phyloP scores from a whole-genome alignment of 345 rosid genomes.

The Eucalyptus caleyi region DNA sequence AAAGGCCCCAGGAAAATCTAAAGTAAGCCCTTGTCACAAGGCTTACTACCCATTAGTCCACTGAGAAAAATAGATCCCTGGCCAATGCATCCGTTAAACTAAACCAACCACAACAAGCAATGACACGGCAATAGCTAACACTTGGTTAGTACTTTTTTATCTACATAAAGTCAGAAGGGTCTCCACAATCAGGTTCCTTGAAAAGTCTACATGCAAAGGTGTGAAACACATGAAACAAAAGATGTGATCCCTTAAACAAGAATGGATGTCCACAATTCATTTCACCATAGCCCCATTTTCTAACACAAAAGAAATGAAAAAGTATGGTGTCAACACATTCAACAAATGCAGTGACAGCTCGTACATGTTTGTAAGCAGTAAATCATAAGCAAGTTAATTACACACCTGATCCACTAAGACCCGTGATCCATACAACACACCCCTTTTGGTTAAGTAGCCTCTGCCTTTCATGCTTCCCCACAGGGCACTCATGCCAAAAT shows the following conservation, averaged over 20 bases:
- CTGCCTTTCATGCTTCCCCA: slow-evolving; percentile 74
- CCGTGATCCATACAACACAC: slow-evolving; percentile 93
- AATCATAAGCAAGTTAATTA: background rate
- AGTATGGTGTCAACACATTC: background rate
- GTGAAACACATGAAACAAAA: background rate
- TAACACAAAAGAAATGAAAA: background rate
- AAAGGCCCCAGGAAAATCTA: background rate
- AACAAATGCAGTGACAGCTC: background rate
- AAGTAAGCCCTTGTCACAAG: background rate
- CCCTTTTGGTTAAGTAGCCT: slow-evolving; percentile 72
- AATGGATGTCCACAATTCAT: background rate
- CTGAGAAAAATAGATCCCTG: background rate
- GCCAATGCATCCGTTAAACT: background rate
- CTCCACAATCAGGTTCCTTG: background rate
- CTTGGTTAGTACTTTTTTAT: background rate
- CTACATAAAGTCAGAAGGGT: background rate
- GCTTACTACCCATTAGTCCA: background rate
- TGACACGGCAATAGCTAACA: background rate
- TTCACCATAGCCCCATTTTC: background rate
- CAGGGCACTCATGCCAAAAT: slow-evolving; percentile 88
- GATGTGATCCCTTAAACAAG: background rate
- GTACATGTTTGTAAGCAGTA: background rate
- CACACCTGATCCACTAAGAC: slow-evolving; percentile 94
- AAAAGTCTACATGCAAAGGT: background rate
- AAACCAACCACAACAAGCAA: background rate